Base-by-base conservation (phyloP, 2,329 filamentous ascomycete genomes). In the Knufia fluminis region DNA sequence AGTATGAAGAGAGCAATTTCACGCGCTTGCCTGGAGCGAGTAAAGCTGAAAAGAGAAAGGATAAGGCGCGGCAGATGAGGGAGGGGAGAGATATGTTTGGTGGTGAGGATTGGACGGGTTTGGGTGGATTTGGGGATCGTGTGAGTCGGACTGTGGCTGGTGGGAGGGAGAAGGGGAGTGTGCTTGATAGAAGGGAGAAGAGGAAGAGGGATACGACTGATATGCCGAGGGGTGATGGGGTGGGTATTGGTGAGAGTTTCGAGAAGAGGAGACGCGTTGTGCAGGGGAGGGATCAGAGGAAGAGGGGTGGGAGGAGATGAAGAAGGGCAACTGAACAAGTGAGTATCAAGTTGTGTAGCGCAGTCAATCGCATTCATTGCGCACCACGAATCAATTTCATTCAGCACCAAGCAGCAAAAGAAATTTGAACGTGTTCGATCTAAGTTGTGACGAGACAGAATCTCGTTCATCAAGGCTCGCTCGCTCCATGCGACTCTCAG, bases 1-100 rank as follows among this genome's bases (percentile, higher is more conserved):
- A 85, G 42, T 98, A 96, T 69, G 92, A 98, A 72, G 92, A 98
- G 70, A 78, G 75, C 58, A 94, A 98, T 70, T 91, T 96, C 62
- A 80, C 87, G 14, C 86, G 92, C 58, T 72, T 98, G 60, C 89
- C 91, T 10, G 83, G 82, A 60, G 79, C 86, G 66, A 86, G 81
- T 69, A 97, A 95, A 76, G 95, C 94, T 71, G 89, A 95, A 3
- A 71, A 73, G 51, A 77, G 80, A 42, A 83, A 85, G 64, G 68
- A 66, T 38, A 75, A 77, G 63, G 71, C 71, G 24, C 71, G 65
- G 2, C 67, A 64, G 38, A 63, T 62, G 33, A 66, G 67, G 31
- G 63, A 66, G 28, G 60, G 61, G 50, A 68, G 72, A 64, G 71
- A 60, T 68, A 82, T 74, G 67, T 96, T 86, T 69, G 91, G 91